Evolutionary conservation across 768 basidiomycete genomes (phyloP).

Genomic region (Trametes sanguinea): DNA sequence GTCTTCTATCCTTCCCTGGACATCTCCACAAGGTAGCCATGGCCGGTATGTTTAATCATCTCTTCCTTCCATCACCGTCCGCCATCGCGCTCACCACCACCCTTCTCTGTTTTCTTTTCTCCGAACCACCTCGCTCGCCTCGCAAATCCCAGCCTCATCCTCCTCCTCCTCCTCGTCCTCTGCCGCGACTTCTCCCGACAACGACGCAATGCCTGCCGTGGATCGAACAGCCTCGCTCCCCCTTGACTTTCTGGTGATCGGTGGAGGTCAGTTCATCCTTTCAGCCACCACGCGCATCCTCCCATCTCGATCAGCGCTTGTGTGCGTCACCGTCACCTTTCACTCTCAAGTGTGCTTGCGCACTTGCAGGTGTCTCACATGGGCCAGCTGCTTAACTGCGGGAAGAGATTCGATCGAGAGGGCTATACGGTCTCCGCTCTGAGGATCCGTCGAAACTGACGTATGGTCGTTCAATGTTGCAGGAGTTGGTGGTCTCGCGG

Average conservation of each 20-base stretch:
- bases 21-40: not conserved
- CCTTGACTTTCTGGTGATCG: constrained; percentile 49
- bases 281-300: not conserved
- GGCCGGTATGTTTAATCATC: constrained; percentile 5
- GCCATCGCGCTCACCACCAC: not conserved
- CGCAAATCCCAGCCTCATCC: not conserved
- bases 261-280: constrained; percentile 41
- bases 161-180: not conserved
- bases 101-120: not conserved
- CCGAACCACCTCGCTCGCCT: not conserved
- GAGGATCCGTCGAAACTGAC: not conserved
- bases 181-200: not conserved
- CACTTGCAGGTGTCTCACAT: not conserved
- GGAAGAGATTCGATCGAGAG: not conserved
- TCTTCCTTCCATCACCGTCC: not conserved
- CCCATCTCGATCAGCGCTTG: constrained; percentile 5
- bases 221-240: constrained; percentile 31
- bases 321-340: not conserved
- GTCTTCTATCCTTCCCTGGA: not conserved
- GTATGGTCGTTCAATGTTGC: not conserved
- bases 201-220: constrained; percentile 22
- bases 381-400: not conserved
- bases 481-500: constrained; percentile 56
- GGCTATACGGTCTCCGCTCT: not conserved
- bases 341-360: not conserved